Evolutionary conservation across 371 early-diverging fungal species (phyloP).

Genomic region (Batkoa obscura): DNA sequence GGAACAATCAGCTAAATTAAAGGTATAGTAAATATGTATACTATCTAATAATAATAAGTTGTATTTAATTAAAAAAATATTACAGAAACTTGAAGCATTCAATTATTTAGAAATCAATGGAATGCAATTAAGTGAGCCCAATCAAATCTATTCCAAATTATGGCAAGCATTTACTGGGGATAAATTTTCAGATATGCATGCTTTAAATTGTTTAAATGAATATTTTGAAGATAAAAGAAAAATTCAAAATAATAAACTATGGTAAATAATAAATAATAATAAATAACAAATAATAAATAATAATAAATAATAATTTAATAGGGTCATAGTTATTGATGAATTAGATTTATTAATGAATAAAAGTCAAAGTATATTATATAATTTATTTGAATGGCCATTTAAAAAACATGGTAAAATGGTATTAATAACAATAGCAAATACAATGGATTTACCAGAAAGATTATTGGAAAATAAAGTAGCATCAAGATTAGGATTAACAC

Average conservation of each 20-base stretch:
- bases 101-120: constrained; percentile 88
- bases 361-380: constrained; percentile 89
- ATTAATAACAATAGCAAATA: constrained; percentile 94
- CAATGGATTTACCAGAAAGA: constrained; percentile 95
- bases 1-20: constrained; percentile 39
- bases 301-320: constrained; percentile 10
- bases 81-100: constrained; percentile 42
- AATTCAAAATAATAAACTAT: not conserved
- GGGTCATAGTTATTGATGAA: constrained; percentile 93
- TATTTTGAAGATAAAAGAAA: constrained; percentile 35
- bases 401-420: constrained; percentile 59
- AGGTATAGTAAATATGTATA: constrained; percentile 15
- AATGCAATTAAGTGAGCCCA: constrained; percentile 86
- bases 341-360: constrained; percentile 86
- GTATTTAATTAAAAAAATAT: not conserved
- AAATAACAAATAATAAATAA: not conserved
- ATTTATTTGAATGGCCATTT: constrained; percentile 96
- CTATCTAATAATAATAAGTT: not conserved
- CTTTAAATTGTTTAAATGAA: constrained; percentile 46
- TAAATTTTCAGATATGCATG: constrained; percentile 52
- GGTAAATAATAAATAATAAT: not conserved
- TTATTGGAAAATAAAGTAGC: constrained; percentile 81
- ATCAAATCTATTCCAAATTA: constrained; percentile 62
- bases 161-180: constrained; percentile 43
- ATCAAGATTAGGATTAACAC: constrained; percentile 66